These are phyloP conservation scores for Wickerhamomyces mucosus DNA, from an alignment of 805 yeast species.

Conservation along the genomic window DNA sequence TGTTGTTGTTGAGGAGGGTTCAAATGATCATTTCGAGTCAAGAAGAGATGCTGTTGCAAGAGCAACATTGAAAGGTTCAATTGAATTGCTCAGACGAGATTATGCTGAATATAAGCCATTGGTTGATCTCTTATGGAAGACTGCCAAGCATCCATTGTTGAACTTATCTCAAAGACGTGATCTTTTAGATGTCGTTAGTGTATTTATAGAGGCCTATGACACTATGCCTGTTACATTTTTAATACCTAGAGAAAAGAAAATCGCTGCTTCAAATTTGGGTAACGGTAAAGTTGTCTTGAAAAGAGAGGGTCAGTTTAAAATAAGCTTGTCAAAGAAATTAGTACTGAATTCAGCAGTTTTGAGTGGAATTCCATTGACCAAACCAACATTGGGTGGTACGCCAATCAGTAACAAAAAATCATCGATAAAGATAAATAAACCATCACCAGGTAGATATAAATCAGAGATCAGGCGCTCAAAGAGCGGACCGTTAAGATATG, in stretches of 20 bases:
- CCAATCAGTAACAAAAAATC: neutral
- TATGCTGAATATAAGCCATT: conserved; percentile 47
- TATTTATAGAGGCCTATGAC: conserved; percentile 55
- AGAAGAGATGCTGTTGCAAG: conserved; percentile 62
- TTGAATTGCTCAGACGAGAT: conserved; percentile 53
- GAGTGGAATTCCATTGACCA: neutral
- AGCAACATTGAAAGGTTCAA: conserved; percentile 53
- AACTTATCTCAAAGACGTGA: conserved; percentile 51
- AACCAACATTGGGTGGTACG: conserved; percentile 1
- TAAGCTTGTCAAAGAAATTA: conserved; percentile 11
- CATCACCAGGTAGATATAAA: conserved; percentile 4
- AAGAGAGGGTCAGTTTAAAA: conserved; percentile 33
- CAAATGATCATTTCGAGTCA: conserved; percentile 31
- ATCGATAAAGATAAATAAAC: neutral
- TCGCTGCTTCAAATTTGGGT: conserved; percentile 49
- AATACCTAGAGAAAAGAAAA: conserved; percentile 57
- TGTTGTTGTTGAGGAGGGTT: conserved; percentile 50
- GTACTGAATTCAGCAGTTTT: neutral
- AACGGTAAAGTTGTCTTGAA: conserved; percentile 48
- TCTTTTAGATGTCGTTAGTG: conserved; percentile 54
- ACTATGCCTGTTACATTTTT: conserved; percentile 52
- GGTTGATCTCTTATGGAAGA: conserved; percentile 54
- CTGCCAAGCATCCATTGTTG: conserved; percentile 51
- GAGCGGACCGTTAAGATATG: conserved; percentile 29
- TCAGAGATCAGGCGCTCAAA: conserved; percentile 13